Evolutionary conservation across 2,329 filamentous ascomycete species (phyloP), one percentile per base, ranked within the genome.

Genomic region (Aschersonia sp.): DNA sequence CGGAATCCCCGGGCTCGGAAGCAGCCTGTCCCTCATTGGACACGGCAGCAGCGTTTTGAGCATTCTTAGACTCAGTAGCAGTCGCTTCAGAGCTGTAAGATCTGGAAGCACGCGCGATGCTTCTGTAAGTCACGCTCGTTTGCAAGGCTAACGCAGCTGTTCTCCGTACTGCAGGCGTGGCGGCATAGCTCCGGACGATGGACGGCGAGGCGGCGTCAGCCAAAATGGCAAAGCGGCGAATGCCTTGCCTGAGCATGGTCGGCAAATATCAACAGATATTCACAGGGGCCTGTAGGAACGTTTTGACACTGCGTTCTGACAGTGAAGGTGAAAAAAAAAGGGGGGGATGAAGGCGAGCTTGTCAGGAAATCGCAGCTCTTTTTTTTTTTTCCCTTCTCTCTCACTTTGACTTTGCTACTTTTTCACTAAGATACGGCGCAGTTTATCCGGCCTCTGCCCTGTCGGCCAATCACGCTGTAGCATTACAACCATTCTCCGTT

Each of bases 51-150:
- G 45, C 48, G 5, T 40, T 47, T 7, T 51, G 45, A 31, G 31
- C 43, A 8, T 30, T 30, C 35, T 45, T 51, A 4, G 51, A 32
- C 10, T 58, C 57, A 41, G 53, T 52, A 9, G 58, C 63, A 14
- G 53, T 51, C 5, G 66, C 62, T 49, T 68, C 67, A 39, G 54
- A 64, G 52, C 66, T 70, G 57, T 72, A 71, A 9, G 59, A 51
- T 32, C 67, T 60, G 30, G 55, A 54, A 11, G 60, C 44, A 5
- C 53, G 49, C 5, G 56, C 37, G 12, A 62, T 45, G 31, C 49
- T 52, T 51, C 53, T 57, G 47, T 57, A 46, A 49, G 51, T 45
- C 40, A 51, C 37, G 41, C 46, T 43, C 31, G 49, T 32, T 22
- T 53, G 54, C 41, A 47, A 53, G 32, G 56, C 49, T 45, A 49